A percentile compares a stretch with the other conserved stretches of the same genome.
phyloP scores from a whole-genome alignment of 192 early-diverging fungal species.

The Backusella sp. region DNA sequence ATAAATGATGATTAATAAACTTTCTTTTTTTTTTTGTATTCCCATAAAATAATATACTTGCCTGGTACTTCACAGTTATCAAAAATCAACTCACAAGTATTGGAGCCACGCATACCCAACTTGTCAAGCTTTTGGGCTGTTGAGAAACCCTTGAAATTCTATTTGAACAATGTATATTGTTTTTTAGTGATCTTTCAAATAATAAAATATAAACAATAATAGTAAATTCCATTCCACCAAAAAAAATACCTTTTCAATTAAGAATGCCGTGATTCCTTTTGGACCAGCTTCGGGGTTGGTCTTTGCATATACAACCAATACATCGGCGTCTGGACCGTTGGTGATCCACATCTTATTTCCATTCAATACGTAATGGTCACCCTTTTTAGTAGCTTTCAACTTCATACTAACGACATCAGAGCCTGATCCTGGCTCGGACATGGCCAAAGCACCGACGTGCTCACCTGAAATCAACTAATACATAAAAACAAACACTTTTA shows the following conservation, averaged over 20 bases:
- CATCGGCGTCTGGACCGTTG: conserved; percentile 89
- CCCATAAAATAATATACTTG: conserved; percentile 15
- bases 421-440: conserved; percentile 89
- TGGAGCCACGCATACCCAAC: conserved; percentile 94
- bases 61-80: conserved; percentile 89
- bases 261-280: conserved; percentile 92
- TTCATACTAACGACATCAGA: conserved; percentile 95
- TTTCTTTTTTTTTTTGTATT: background rate
- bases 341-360: conserved; percentile 98
- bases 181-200: conserved; percentile 5
- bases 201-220: background rate
- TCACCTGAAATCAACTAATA: conserved; percentile 78
- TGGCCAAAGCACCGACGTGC: conserved; percentile 88
- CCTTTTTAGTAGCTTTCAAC: conserved; percentile 77
- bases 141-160: conserved; percentile 82
- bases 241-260: conserved; percentile 72
- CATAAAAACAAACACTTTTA: background rate
- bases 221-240: background rate
- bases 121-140: conserved; percentile 90
- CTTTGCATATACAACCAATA: conserved; percentile 92
- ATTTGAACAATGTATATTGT: background rate
- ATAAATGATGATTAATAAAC: background rate
- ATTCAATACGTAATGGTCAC: conserved; percentile 82
- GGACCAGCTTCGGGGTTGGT: conserved; percentile 77
- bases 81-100: conserved; percentile 94